Conservation (phyloP, 768 basidiomycete species). For the Mycena amicta region DNA sequence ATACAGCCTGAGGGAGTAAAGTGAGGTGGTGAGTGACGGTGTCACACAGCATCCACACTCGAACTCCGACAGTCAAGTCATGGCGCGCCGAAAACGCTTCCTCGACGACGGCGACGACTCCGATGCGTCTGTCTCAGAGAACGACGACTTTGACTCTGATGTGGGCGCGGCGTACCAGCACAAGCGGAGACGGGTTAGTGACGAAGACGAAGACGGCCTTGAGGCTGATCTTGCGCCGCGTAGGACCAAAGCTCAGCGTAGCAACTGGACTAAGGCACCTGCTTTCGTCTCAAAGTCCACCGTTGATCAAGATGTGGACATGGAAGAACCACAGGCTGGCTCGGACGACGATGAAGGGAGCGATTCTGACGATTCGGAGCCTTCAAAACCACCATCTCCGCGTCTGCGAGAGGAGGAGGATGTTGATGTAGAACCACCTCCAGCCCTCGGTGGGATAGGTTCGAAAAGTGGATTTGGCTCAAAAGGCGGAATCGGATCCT, state of each 20-base stretch:
- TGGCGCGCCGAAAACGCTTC: slow-evolving; percentile 78
- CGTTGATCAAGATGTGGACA: slow-evolving; percentile 30
- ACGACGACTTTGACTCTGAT: slow-evolving; percentile 54
- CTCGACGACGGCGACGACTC: slow-evolving; percentile 71
- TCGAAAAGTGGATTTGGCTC: slow-evolving; percentile 26
- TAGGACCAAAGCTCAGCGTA: slow-evolving; percentile 39
- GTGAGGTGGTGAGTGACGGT: background rate
- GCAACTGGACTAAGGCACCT: slow-evolving; percentile 77
- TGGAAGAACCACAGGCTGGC: slow-evolving; percentile 39
- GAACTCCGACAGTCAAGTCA: slow-evolving; percentile 28
- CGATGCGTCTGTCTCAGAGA: slow-evolving; percentile 39
- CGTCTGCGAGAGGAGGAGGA: slow-evolving; percentile 55
- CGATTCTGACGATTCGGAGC: too few relatives aligned
- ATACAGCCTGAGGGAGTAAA: too few relatives aligned
- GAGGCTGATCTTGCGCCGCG: slow-evolving; percentile 26
- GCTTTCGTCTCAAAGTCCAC: slow-evolving; percentile 58
- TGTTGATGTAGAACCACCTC: slow-evolving; percentile 37
- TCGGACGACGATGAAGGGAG: slow-evolving; percentile 40
- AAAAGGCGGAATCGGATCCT: slow-evolving; percentile 46
- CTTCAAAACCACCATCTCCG: slow-evolving; percentile 59
- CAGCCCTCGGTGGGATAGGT: slow-evolving; percentile 48
- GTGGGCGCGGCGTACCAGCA: slow-evolving; percentile 72
- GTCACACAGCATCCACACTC: background rate
- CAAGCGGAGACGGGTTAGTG: slow-evolving; percentile 66
- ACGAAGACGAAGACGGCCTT: slow-evolving; percentile 74